Conservation (phyloP, 352 stramenopile genomes). For the Globisporangium sylvaticum region DNA sequence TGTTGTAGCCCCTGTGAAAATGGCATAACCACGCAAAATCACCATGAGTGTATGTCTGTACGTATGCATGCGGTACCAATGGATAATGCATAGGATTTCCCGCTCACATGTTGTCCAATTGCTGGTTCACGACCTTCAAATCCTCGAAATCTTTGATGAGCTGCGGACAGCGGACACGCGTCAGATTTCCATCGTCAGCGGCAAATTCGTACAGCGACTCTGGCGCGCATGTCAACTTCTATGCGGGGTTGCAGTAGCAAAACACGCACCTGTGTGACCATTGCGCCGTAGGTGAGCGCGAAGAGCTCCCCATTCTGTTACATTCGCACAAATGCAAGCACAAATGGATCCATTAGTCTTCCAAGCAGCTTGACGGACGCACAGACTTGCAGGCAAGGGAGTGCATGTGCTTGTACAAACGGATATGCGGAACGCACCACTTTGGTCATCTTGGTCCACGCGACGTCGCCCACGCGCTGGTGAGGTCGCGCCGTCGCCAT, state of each 20-base stretch:
- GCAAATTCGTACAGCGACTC: background rate
- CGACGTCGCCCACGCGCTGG: constrained; percentile 67
- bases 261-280: constrained; percentile 88
- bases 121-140: constrained; percentile 92
- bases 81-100: too few relatives aligned
- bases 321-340: background rate
- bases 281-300: constrained; percentile 95
- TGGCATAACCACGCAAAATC: background rate
- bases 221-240: too few relatives aligned
- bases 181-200: background rate
- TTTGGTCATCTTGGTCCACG: constrained; percentile 95
- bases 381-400: background rate
- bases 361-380: background rate
- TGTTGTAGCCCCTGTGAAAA: constrained; percentile 90
- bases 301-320: constrained; percentile 96
- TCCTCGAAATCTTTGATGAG: constrained; percentile 96
- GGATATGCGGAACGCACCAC: constrained; percentile 41
- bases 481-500: constrained; percentile 61
- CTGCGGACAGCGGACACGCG: constrained; percentile 19
- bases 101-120: constrained; percentile 92
- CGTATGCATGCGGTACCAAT: too few relatives aligned
- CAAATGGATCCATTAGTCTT: background rate
- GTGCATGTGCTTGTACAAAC: background rate
- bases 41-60: background rate
- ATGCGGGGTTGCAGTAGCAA: too few relatives aligned